A percentile compares a stretch with the other conserved stretches of the same genome.
These are phyloP conservation scores for Simplicillium aogashimaense DNA, from an alignment of 2,329 filamentous ascomycete genomes.

Conservation along the genomic window DNA sequence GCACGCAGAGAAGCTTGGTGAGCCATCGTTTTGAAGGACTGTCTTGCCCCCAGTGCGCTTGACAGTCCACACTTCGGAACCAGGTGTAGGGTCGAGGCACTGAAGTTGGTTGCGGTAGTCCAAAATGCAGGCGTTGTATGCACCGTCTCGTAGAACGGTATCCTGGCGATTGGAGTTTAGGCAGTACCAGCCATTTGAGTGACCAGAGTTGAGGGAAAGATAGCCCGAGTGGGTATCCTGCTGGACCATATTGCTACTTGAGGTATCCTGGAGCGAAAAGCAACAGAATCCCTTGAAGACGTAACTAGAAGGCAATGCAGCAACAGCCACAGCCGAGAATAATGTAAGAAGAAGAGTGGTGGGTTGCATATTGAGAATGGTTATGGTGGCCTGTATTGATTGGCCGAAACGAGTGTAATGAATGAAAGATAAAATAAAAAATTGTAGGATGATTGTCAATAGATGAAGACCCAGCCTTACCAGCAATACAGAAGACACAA, in stretches of 20 bases:
- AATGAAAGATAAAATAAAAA: neutral
- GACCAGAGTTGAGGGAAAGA: conserved; percentile 14
- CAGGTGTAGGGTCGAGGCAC: conserved; percentile 21
- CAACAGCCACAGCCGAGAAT: conserved; percentile 4
- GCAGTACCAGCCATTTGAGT: conserved; percentile 19
- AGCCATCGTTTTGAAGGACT: conserved; percentile 15
- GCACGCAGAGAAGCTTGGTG: conserved; percentile 15
- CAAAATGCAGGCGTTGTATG: conserved; percentile 22
- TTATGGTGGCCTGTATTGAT: conserved; percentile 10
- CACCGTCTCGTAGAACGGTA: conserved; percentile 16
- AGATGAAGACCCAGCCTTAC: neutral
- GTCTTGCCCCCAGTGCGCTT: conserved; percentile 10
- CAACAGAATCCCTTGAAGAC: conserved; percentile 17
- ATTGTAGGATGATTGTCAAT: conserved; percentile 4
- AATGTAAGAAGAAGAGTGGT: conserved; percentile 8
- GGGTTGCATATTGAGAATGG: conserved; percentile 8
- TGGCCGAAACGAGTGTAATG: neutral
- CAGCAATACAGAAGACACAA: too few species aligned
- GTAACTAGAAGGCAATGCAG: conserved; percentile 7
- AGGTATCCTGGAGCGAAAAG: conserved; percentile 18
- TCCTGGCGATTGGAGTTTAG: conserved; percentile 14
- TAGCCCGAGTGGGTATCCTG: conserved; percentile 15
- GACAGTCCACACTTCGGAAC: conserved; percentile 17
- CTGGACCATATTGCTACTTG: conserved; percentile 13
- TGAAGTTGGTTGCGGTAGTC: conserved; percentile 14